A percentile compares a stretch with the other conserved stretches of the same genome.
Evolutionary conservation across 1,139 yeast species (phyloP).

Genomic region (Suhomyces bolitotheri): DNA sequence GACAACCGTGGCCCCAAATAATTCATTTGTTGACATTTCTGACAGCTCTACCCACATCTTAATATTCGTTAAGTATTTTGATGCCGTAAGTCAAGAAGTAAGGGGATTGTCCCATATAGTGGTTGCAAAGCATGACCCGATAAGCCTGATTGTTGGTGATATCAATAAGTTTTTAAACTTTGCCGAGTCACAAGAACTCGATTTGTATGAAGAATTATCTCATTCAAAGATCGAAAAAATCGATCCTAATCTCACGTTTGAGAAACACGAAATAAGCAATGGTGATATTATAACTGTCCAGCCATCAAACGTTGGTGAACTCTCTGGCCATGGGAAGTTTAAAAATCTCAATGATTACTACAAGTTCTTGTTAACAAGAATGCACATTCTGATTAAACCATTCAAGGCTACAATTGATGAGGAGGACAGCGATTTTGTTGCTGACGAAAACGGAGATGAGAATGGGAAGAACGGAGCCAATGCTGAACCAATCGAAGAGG

Average conservation of each 20-base stretch:
- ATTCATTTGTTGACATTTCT: constrained; percentile 21
- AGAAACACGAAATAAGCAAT: constrained; percentile 63
- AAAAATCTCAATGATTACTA: constrained; percentile 54
- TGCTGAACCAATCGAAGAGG: constrained; percentile 5
- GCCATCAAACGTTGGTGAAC: constrained; percentile 23
- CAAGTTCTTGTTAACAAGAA: constrained; percentile 63
- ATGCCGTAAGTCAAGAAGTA: constrained; percentile 53
- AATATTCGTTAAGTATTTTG: constrained; percentile 72
- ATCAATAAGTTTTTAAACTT: constrained; percentile 51
- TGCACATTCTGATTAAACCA: constrained; percentile 58
- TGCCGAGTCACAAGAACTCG: constrained; percentile 37
- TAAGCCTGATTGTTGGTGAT: constrained; percentile 46
- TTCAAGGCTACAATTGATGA: constrained; percentile 45
- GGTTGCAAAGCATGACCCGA: constrained; percentile 50
- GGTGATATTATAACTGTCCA: constrained; percentile 82
- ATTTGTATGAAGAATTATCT: constrained; percentile 70
- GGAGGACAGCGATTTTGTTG: constrained; percentile 50
- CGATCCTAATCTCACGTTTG: constrained; percentile 48
- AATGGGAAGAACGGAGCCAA: constrained; percentile 14
- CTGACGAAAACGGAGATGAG: constrained; percentile 15
- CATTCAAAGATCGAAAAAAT: constrained; percentile 58
- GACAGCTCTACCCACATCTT: constrained; percentile 43
- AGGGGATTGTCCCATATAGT: constrained; percentile 65
- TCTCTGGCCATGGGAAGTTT: constrained; percentile 23
- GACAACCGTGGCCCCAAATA: constrained; percentile 3